Base-by-base conservation (phyloP, 2,329 filamentous ascomycete genomes). In the Neonectria punicea region DNA sequence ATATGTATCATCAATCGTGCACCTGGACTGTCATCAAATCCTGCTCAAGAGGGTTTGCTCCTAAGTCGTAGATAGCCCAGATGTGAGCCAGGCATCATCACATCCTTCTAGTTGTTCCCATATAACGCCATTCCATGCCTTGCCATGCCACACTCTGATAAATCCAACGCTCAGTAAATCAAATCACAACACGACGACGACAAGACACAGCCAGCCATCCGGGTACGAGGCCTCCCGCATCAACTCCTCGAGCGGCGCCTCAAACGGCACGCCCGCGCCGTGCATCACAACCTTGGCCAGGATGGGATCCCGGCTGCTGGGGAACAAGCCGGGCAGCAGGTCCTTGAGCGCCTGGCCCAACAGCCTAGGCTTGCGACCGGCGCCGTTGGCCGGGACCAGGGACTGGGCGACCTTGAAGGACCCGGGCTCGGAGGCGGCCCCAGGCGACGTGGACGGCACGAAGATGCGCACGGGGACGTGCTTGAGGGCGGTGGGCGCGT, bases 401-500 rank as follows among this genome's bases (percentile, higher is more conserved):
- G 90, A 88, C 79, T 98, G 95, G 46, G 97, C 86, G 51, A 93
- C 87, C 73, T 88, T 90, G 75, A 93, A 90, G 41, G 87, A 85
- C 18, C 86, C 88, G 2, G 80, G 71, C 18, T 77, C 77, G 36
- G 66, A 71, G 25, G 25, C 77, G 63, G 69, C 70, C 34, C 72
- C 71, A 9, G 74, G 61, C 20, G 92, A 88, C 0, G 87, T 82
- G 5, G 89, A 86, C 3, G 92, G 92, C 53, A 98, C 89, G 79
- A 98, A 99, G 59, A 98, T 82, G 59, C 94, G 90, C 43, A 98
- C 81, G 0, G 96, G 96, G n/a, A 98, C 85, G 79, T 97, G 90
- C 65, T 90, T 90, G 57, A 98, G 86, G 18, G 90, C 87, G 7
- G 89, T 87, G 1, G 93, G 89, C 4, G 91, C 87, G 73, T 92